Conservation (phyloP, 1,284 basidiomycete species). For the Albatrellus sp. region DNA sequence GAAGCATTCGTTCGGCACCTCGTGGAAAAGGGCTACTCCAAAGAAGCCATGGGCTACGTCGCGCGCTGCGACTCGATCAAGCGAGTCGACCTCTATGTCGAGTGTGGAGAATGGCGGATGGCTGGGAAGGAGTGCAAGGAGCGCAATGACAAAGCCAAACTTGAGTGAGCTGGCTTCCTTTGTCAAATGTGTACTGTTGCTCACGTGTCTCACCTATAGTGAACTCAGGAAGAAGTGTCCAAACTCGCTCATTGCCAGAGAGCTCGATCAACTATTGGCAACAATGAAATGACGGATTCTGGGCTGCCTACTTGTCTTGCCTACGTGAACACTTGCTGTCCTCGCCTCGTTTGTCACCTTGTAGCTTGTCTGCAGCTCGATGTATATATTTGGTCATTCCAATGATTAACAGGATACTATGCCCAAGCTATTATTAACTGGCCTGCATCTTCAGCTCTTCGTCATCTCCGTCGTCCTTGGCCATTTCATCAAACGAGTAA, state of each 20-base stretch:
- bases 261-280: slow-evolving; percentile 58
- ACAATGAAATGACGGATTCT: slow-evolving; percentile 43
- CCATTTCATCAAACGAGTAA: slow-evolving; percentile 41
- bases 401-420: no score
- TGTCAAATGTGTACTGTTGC: slow-evolving; percentile 2
- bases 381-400: no score
- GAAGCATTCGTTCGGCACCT: slow-evolving; percentile 84
- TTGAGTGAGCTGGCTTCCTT: slow-evolving; percentile 49
- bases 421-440: not conserved
- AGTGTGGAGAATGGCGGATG: slow-evolving; percentile 79
- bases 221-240: slow-evolving; percentile 60
- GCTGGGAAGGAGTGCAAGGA: slow-evolving; percentile 86
- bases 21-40: slow-evolving; percentile 55
- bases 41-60: slow-evolving; percentile 69
- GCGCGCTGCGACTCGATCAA: slow-evolving; percentile 73
- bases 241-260: slow-evolving; percentile 66
- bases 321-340: no score
- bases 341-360: no score
- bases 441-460: slow-evolving; percentile 12
- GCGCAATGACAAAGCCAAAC: slow-evolving; percentile 63
- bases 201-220: slow-evolving; percentile 23
- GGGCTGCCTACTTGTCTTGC: not conserved
- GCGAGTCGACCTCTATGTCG: slow-evolving; percentile 75
- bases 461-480: slow-evolving; percentile 22
- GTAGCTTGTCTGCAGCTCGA: no score